These are phyloP conservation scores for Parmales sp. DNA, from an alignment of 108 stramenopile species.

Conservation along the genomic window DNA sequence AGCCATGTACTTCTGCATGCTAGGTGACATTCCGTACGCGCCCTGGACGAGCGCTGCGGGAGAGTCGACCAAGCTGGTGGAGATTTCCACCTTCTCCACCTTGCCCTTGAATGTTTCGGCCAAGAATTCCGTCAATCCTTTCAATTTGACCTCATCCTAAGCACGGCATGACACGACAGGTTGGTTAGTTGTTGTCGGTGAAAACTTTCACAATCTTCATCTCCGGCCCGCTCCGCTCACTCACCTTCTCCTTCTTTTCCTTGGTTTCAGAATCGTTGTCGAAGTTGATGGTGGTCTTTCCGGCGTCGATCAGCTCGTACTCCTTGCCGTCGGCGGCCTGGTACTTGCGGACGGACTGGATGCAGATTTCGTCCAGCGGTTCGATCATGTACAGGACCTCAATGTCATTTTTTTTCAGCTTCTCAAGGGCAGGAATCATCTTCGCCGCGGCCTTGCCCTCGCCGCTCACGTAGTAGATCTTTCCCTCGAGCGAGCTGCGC, in stretches of 20 bases:
- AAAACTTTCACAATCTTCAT: too few species aligned
- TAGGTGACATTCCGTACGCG: slow-evolving; percentile 93
- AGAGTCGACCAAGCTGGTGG: slow-evolving; percentile 64
- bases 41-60: slow-evolving; percentile 88
- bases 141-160: too few species aligned
- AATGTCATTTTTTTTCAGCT: slow-evolving; percentile 68
- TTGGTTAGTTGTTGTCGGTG: too few species aligned
- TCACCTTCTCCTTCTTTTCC: slow-evolving; percentile 72
- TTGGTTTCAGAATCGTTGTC: slow-evolving; percentile 79
- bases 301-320: slow-evolving; percentile 71
- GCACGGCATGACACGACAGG: too few species aligned
- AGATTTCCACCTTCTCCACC: slow-evolving; percentile 81
- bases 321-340: slow-evolving; percentile 45
- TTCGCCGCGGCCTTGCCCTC: slow-evolving; percentile 67
- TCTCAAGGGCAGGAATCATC: slow-evolving; percentile 85
- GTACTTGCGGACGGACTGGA: slow-evolving; percentile 74
- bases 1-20: slow-evolving; percentile 94
- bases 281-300: slow-evolving; percentile 76
- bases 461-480: slow-evolving; percentile 90
- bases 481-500: too few species aligned
- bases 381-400: slow-evolving; percentile 88
- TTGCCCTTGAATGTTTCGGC: slow-evolving; percentile 60
- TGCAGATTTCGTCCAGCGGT: slow-evolving; percentile 91
- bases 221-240: slow-evolving; percentile 34
- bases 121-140: slow-evolving; percentile 65